Evolutionary conservation across 2,329 filamentous ascomycete genomes (phyloP).

Genomic region (Fusarium nematophilum): DNA sequence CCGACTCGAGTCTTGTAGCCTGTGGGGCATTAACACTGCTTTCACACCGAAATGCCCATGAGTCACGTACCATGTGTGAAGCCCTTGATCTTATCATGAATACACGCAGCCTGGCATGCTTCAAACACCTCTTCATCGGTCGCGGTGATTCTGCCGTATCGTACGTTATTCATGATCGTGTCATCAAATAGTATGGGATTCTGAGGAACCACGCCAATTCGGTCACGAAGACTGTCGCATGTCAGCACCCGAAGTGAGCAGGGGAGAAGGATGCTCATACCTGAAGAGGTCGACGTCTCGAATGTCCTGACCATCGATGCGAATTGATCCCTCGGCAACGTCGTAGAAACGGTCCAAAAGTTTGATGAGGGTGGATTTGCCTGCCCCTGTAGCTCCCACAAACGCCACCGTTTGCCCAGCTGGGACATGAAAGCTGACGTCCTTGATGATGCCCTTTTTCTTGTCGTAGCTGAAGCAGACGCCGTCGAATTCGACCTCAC

Average conservation of each 20-base stretch:
- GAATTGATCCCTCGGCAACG: slow-evolving; percentile 62
- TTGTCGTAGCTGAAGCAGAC: slow-evolving; percentile 71
- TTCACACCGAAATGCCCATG: neutral
- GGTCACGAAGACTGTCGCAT: slow-evolving; percentile 58
- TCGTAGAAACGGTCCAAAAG: slow-evolving; percentile 71
- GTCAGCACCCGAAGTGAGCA: slow-evolving; percentile 32
- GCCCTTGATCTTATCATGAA: slow-evolving; percentile 67
- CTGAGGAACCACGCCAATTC: slow-evolving; percentile 68
- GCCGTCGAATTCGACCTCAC: slow-evolving; percentile 64
- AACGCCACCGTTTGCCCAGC: slow-evolving; percentile 68
- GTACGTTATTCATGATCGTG: slow-evolving; percentile 69
- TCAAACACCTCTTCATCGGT: slow-evolving; percentile 66
- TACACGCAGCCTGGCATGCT: slow-evolving; percentile 65
- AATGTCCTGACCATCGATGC: slow-evolving; percentile 68
- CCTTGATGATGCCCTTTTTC: slow-evolving; percentile 67
- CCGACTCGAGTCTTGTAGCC: slow-evolving; percentile 63
- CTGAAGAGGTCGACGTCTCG: slow-evolving; percentile 63
- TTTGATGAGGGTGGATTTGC: slow-evolving; percentile 69
- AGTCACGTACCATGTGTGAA: slow-evolving; percentile 61
- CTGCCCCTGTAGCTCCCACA: slow-evolving; percentile 69
- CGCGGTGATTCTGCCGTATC: slow-evolving; percentile 65
- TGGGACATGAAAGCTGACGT: slow-evolving; percentile 62
- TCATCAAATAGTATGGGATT: slow-evolving; percentile 67
- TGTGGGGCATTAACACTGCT: slow-evolving; percentile 34
- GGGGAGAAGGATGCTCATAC: slow-evolving; percentile 38